Percentiles rank a stretch among this genome's conserved stretches.
Conservation (phyloP, 257 asterid species). For the Rubia yunnanensis region DNA sequence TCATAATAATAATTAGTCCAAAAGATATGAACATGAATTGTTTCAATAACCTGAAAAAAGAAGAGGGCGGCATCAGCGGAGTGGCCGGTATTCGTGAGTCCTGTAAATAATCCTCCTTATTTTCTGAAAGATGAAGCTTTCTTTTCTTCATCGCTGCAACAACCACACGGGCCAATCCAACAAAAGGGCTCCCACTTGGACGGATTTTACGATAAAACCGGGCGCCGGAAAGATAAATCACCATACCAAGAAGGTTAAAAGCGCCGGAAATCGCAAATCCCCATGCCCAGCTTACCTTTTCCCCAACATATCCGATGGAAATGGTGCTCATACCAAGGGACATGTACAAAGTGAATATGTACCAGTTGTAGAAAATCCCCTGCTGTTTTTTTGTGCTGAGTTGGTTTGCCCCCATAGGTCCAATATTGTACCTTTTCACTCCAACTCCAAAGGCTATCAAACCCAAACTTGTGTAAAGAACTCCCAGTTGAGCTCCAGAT, state of each 20-base stretch:
- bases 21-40: background rate
- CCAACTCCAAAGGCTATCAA: constrained; percentile 45
- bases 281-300: constrained; percentile 15
- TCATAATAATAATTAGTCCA: background rate
- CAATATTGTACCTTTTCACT: constrained; percentile 58
- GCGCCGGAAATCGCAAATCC: constrained; percentile 15
- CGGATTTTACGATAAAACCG: constrained; percentile 10
- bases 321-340: constrained; percentile 5
- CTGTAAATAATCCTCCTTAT: constrained; percentile 3
- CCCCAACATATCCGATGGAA: constrained; percentile 13
- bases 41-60: constrained; percentile 1
- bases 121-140: constrained; percentile 16
- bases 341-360: constrained; percentile 13
- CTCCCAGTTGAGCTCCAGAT: constrained; percentile 31
- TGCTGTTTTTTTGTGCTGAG: constrained; percentile 18
- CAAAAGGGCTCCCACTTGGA: constrained; percentile 51
- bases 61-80: background rate
- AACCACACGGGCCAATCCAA: constrained; percentile 32
- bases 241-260: constrained; percentile 7
- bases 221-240: constrained; percentile 11
- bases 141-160: constrained; percentile 36
- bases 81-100: background rate
- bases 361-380: constrained; percentile 19
- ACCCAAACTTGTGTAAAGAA: constrained; percentile 43
- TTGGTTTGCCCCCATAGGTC: constrained; percentile 67